These are phyloP conservation scores for Eucalyptus grandis DNA, from an alignment of 345 rosid genomes.

Conservation along the genomic window DNA sequence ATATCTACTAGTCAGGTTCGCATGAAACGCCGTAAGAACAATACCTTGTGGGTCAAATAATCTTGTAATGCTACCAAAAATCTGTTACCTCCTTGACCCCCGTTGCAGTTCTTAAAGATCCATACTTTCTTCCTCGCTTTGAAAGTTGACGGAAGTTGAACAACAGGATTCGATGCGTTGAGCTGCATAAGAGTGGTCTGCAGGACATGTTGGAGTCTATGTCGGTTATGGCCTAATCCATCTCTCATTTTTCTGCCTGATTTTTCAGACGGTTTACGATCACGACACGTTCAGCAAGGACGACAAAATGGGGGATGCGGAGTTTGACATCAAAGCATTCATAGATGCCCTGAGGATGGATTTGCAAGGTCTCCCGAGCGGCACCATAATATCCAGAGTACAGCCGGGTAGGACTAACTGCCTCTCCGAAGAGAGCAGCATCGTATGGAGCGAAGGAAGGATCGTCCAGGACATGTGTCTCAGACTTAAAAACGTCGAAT, in stretches of 20 bases:
- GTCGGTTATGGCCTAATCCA: neutral
- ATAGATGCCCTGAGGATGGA: slow-evolving; percentile 25
- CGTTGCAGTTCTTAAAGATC: neutral
- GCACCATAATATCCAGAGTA: slow-evolving; percentile 11
- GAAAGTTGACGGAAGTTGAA: neutral
- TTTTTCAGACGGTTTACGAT: slow-evolving; percentile 22
- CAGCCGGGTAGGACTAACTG: slow-evolving; percentile 17
- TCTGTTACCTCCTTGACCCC: neutral
- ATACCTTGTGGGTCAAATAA: neutral
- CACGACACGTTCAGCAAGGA: slow-evolving; percentile 27
- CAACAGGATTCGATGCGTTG: neutral
- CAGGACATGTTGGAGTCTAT: neutral
- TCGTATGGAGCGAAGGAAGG: slow-evolving; percentile 5
- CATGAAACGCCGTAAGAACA: neutral
- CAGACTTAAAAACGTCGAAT: slow-evolving; percentile 29
- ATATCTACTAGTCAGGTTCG: neutral
- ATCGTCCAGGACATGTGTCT: slow-evolving; percentile 19
- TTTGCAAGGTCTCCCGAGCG: slow-evolving; percentile 9
- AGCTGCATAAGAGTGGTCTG: neutral
- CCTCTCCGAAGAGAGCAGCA: slow-evolving; percentile 19
- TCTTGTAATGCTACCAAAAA: neutral
- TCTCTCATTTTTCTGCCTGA: neutral
- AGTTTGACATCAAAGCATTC: slow-evolving; percentile 14
- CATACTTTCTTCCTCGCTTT: neutral
- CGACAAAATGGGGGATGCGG: slow-evolving; percentile 40